These are phyloP conservation scores for Theobroma cacao DNA, from an alignment of 345 rosid genomes.

Conservation along the genomic window DNA sequence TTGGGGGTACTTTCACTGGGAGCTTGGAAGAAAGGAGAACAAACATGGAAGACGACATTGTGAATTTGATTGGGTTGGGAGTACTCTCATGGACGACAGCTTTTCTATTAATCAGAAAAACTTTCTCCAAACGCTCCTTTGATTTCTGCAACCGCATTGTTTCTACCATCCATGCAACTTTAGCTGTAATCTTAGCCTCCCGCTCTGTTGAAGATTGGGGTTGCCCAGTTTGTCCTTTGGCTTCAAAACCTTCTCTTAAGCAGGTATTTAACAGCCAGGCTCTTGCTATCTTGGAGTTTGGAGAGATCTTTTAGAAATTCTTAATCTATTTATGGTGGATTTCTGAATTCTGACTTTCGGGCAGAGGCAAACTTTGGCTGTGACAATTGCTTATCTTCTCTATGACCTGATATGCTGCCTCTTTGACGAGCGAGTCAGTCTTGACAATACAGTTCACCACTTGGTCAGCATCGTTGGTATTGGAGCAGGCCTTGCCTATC, in stretches of 20 bases:
- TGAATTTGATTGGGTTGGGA: conserved; percentile 36
- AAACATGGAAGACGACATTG: conserved; percentile 46
- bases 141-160: conserved; percentile 80
- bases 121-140: conserved; percentile 51
- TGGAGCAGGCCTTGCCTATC: conserved; percentile 56
- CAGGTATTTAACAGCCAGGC: conserved; percentile 37
- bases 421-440: conserved; percentile 38
- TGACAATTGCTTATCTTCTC: conserved; percentile 57
- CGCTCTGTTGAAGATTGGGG: conserved; percentile 70
- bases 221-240: conserved; percentile 67
- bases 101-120: conserved; percentile 43
- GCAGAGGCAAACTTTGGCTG: conserved; percentile 59
- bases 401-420: conserved; percentile 68
- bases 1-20: background rate
- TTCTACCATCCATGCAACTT: conserved; percentile 60
- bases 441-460: conserved; percentile 76
- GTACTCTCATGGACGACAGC: conserved; percentile 51
- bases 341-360: background rate
- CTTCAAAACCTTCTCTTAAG: conserved; percentile 48
- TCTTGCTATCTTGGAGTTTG: too few relatives aligned
- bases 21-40: too few relatives aligned
- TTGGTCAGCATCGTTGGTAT: conserved; percentile 77
- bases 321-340: background rate
- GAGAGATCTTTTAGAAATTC: background rate
- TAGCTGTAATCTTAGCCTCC: conserved; percentile 59